These are phyloP conservation scores for Xylaria telfairii DNA, from an alignment of 495 filamentous ascomycete species.

Conservation along the genomic window DNA sequence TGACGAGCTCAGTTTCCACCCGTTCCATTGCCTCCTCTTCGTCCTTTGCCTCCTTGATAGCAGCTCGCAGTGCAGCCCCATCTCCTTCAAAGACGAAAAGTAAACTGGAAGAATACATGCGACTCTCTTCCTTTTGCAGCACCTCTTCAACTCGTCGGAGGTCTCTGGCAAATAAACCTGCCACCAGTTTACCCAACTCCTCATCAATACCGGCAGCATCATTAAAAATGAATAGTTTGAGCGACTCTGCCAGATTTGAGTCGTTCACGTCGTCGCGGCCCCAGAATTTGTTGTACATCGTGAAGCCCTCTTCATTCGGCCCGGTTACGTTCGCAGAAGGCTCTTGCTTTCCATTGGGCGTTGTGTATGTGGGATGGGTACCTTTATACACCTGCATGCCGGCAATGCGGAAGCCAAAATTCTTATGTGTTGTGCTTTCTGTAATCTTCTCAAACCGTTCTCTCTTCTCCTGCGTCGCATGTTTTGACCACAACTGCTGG, in stretches of 20 bases:
- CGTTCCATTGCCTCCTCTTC: background rate
- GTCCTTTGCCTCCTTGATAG: slow-evolving; percentile 65
- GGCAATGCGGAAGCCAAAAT: slow-evolving; percentile 84
- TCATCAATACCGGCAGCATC: slow-evolving; percentile 63
- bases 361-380: slow-evolving; percentile 17
- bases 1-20: slow-evolving; percentile 31
- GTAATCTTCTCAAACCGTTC: slow-evolving; percentile 79
- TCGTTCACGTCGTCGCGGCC: slow-evolving; percentile 72
- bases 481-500: slow-evolving; percentile 81
- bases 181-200: slow-evolving; percentile 60
- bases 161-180: slow-evolving; percentile 69
- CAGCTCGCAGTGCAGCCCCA: slow-evolving; percentile 66
- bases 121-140: slow-evolving; percentile 77
- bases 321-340: slow-evolving; percentile 51
- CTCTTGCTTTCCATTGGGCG: background rate
- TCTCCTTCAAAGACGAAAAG: slow-evolving; percentile 95
- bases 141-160: slow-evolving; percentile 67
- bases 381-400: slow-evolving; percentile 94
- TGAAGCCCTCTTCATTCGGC: slow-evolving; percentile 60
- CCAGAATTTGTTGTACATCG: slow-evolving; percentile 86
- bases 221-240: slow-evolving; percentile 75
- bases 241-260: slow-evolving; percentile 74
- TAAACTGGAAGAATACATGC: slow-evolving; percentile 92
- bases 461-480: slow-evolving; percentile 78
- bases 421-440: slow-evolving; percentile 77